phyloP scores from a whole-genome alignment of 192 early-diverging fungal species.

The Coemansia erecta region DNA sequence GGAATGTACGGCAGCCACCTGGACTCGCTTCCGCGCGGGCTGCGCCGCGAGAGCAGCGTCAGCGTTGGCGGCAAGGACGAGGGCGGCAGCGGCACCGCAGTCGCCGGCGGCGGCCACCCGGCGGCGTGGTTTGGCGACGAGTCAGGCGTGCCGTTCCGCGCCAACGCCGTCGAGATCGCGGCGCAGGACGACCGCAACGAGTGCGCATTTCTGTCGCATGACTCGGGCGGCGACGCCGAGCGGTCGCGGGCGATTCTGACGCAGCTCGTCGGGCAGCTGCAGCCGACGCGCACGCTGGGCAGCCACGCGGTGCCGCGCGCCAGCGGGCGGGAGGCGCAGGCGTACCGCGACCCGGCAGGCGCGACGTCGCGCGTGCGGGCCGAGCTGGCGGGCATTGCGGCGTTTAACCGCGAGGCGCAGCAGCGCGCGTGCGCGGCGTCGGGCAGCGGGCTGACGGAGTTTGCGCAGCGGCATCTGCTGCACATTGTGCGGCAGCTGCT shows the following conservation, averaged over 20 bases:
- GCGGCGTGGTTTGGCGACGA: slow-evolving; percentile 31
- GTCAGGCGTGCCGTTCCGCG: slow-evolving; percentile 36
- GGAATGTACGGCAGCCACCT: too few species aligned
- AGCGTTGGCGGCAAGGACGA: background rate
- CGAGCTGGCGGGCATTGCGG: slow-evolving; percentile 33
- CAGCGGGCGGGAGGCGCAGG: slow-evolving; percentile 7
- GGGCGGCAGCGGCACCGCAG: background rate
- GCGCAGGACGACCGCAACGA: slow-evolving; percentile 49
- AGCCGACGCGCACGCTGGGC: slow-evolving; percentile 14
- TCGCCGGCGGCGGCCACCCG: slow-evolving; percentile 1
- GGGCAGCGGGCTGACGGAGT: slow-evolving; percentile 18
- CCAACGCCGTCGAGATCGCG: slow-evolving; percentile 48
- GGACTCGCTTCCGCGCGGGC: too few species aligned
- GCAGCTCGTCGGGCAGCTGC: slow-evolving; percentile 29
- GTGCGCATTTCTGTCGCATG: slow-evolving; percentile 41
- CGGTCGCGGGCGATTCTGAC: slow-evolving; percentile 32
- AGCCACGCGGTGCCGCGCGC: background rate
- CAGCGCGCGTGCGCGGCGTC: slow-evolving; percentile 29
- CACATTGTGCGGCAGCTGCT: slow-evolving; percentile 70
- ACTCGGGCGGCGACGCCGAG: slow-evolving; percentile 16
- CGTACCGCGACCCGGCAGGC: slow-evolving; percentile 3
- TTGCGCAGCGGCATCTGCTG: slow-evolving; percentile 64
- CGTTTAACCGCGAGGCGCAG: slow-evolving; percentile 27
- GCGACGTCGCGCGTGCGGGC: slow-evolving; percentile 6
- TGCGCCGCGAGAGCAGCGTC: too few species aligned